phyloP scores from a whole-genome alignment of 176 grass and related monocot species.

The Oryza nivara region DNA sequence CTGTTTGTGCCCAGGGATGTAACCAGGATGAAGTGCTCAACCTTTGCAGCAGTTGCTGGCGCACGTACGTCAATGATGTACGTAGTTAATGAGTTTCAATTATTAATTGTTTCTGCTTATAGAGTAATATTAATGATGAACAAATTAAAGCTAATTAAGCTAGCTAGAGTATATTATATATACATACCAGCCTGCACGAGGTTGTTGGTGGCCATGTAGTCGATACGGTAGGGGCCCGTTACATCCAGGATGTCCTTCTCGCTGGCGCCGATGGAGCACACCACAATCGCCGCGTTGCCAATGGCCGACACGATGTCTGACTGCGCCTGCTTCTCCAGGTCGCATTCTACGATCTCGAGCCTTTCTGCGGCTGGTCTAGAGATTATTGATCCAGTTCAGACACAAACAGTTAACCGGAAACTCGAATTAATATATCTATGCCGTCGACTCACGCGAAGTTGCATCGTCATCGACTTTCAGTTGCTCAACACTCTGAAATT shows the following conservation, averaged over 20 bases:
- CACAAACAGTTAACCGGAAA: neutral
- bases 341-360: constrained; percentile 89
- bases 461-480: constrained; percentile 50
- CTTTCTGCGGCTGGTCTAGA: constrained; percentile 68
- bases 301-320: constrained; percentile 56
- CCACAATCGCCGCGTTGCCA: constrained; percentile 60
- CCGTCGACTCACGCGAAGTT: constrained; percentile 45
- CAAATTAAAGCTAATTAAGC: neutral
- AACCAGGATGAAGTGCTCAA: constrained; percentile 89
- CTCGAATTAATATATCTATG: neutral
- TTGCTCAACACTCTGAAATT: constrained; percentile 69
- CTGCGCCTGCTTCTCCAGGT: constrained; percentile 72
- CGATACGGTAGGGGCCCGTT: constrained; percentile 87
- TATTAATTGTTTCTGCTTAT: neutral
- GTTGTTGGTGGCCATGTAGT: constrained; percentile 75
- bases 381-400: constrained; percentile 9
- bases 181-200: constrained; percentile 70
- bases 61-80: neutral
- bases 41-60: constrained; percentile 60
- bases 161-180: too few species aligned
- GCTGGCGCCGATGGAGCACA: constrained; percentile 92
- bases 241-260: constrained; percentile 87
- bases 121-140: neutral
- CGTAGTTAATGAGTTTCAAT: too few species aligned
- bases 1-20: constrained; percentile 87